Evolutionary conservation across 2,329 filamentous ascomycete species (phyloP), one percentile per base, ranked within the genome.

Genomic region (Penicillium sp.): DNA sequence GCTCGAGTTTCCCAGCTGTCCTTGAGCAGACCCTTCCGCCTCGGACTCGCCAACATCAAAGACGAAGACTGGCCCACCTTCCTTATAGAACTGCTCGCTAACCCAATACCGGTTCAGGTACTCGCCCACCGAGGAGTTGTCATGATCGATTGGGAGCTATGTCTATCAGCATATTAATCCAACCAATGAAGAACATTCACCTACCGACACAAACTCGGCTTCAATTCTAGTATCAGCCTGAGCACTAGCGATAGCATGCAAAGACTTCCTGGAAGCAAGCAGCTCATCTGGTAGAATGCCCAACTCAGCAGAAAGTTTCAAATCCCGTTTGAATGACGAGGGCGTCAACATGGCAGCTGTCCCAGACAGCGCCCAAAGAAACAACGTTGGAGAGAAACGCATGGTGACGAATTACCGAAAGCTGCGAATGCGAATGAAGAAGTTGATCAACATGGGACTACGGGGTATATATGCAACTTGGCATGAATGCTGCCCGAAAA

Each of bases 31-130:
- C 7, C 66, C 67, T 38, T 75, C 71, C 4, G 70, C 78, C 32
- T 64, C 67, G 1, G 73, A 70, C 60, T 82, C 80, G 36, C 80
- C 80, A 7, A 71, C 72, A 61, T 82, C 77, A 55, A 78, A 80
- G 9, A 81, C 63, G 57, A 78, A 79, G 1, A 82, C 74, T 1
- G 80, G 82, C 0, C 82, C 82, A n/a, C 82, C 82, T n/a, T 79
- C 69, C 59, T 81, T 78, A 62, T 84, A 85, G 63, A 83, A 83
- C 0, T 77, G 74, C 4, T 75, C 71, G 54, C 81, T 80, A 45
- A 83, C 79, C 63, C 80, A 83, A 61, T 83, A 85, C 43, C 81
- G 76, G 66, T 84, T 82, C 53, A 75, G 75, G 65, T 83, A 84
- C 1, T 79, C 82, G 16, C 71, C 78, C 49, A 77, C 75, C 4